phyloP scores from a whole-genome alignment of 2,329 filamentous ascomycete genomes.

The Sporothrix luriei region DNA sequence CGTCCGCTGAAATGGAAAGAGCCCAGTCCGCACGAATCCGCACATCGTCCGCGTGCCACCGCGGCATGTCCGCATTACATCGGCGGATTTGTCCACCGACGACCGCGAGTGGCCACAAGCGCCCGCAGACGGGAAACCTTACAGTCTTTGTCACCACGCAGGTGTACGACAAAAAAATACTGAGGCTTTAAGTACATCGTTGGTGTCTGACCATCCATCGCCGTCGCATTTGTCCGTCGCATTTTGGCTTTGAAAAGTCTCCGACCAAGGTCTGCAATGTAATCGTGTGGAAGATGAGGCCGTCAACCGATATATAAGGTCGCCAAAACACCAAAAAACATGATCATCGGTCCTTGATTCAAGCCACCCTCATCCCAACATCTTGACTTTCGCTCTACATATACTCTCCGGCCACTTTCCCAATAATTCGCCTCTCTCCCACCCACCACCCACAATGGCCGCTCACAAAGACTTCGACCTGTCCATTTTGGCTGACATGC shows the following conservation, averaged over 20 bases:
- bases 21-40: neutral
- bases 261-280: too few species aligned
- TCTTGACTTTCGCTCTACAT: too few species aligned
- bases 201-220: too few species aligned
- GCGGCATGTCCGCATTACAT: neutral
- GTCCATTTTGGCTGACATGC: neutral
- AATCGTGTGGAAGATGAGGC: too few species aligned
- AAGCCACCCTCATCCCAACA: too few species aligned
- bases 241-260: too few species aligned
- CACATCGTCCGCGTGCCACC: neutral
- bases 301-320: too few species aligned
- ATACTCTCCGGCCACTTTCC: neutral
- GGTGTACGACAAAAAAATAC: neutral
- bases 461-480: neutral
- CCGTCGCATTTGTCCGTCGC: too few species aligned
- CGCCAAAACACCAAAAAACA: too few species aligned
- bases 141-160: neutral
- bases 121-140: neutral
- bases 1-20: neutral
- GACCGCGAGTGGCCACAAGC: conserved; percentile 10
- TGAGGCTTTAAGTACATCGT: too few species aligned
- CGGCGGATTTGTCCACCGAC: neutral
- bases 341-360: too few species aligned
- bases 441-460: neutral
- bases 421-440: neutral